Conservation (phyloP, 352 stramenopile genomes). For the Detonula confervacea region DNA sequence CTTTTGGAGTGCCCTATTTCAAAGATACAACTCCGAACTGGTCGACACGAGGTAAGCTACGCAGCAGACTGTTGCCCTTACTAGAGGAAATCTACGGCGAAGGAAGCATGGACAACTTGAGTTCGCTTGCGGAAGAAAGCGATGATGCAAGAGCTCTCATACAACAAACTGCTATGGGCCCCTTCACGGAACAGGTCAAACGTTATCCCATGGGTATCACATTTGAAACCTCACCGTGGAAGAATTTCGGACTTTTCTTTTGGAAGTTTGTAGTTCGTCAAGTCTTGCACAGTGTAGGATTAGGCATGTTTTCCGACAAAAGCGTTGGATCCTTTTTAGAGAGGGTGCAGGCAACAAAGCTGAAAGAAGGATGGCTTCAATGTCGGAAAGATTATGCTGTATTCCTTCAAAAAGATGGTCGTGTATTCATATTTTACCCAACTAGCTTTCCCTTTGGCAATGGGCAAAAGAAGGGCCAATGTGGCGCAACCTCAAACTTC, state of each 20-base stretch:
- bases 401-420: conserved; percentile 68
- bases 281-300: conserved; percentile 80
- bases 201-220: conserved; percentile 70
- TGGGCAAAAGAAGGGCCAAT: conserved; percentile 56
- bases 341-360: conserved; percentile 37
- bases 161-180: conserved; percentile 70
- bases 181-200: conserved; percentile 75
- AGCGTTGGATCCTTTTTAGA: conserved; percentile 78
- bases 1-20: conserved; percentile 94
- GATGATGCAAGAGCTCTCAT: conserved; percentile 82
- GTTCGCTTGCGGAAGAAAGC: conserved; percentile 82
- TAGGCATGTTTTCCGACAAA: conserved; percentile 88
- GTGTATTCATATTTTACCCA: conserved; percentile 70
- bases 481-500: conserved; percentile 6
- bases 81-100: conserved; percentile 95
- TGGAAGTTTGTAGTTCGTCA: conserved; percentile 86
- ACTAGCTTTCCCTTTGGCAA: conserved; percentile 67
- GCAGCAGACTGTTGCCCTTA: conserved; percentile 93
- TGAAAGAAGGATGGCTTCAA: conserved; percentile 76
- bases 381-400: conserved; percentile 84
- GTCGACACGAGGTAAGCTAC: conserved; percentile 96
- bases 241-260: conserved; percentile 82
- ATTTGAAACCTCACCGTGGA: conserved; percentile 72
- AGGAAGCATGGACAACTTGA: conserved; percentile 85
- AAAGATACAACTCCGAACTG: conserved; percentile 97